Evolutionary conservation across 208 protist species (phyloP).

Genomic region (Leishmania guyanensis): DNA sequence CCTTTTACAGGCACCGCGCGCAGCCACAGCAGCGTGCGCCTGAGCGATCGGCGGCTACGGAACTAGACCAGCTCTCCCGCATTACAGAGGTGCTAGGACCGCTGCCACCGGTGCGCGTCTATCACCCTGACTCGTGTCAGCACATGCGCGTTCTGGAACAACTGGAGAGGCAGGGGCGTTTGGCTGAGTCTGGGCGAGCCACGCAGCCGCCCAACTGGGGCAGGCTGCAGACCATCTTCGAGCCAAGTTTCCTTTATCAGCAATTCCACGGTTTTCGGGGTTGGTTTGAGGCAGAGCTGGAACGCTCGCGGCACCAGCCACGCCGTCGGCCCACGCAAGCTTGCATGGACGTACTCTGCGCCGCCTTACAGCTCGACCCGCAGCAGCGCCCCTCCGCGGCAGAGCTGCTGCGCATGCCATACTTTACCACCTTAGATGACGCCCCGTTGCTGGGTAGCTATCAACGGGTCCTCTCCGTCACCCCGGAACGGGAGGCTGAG

Average conservation of each 20-base stretch:
- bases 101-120: conserved; percentile 42
- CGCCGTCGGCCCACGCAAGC: conserved; percentile 50
- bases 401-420: conserved; percentile 79
- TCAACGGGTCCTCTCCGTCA: conserved; percentile 14
- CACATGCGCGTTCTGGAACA: conserved; percentile 50
- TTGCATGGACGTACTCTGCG: conserved; percentile 74
- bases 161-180: conserved; percentile 29
- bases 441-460: conserved; percentile 23
- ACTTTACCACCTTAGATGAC: conserved; percentile 53
- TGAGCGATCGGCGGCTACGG: conserved; percentile 49
- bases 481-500: conserved; percentile 28
- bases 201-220: conserved; percentile 23
- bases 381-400: conserved; percentile 68
- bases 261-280: conserved; percentile 68
- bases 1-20: conserved; percentile 65
- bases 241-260: conserved; percentile 60
- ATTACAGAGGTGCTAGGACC: conserved; percentile 79
- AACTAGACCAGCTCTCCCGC: conserved; percentile 74
- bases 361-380: conserved; percentile 77
- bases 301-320: conserved; percentile 49
- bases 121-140: conserved; percentile 45
- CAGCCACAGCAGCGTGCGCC: conserved; percentile 20
- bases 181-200: conserved; percentile 14
- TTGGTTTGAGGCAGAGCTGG: conserved; percentile 71
- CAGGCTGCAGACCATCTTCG: conserved; percentile 58